A percentile compares a stretch with the other conserved stretches of the same genome.
These are phyloP conservation scores for Clitoria ternatea DNA, from an alignment of 306 rosid genomes.

Conservation along the genomic window DNA sequence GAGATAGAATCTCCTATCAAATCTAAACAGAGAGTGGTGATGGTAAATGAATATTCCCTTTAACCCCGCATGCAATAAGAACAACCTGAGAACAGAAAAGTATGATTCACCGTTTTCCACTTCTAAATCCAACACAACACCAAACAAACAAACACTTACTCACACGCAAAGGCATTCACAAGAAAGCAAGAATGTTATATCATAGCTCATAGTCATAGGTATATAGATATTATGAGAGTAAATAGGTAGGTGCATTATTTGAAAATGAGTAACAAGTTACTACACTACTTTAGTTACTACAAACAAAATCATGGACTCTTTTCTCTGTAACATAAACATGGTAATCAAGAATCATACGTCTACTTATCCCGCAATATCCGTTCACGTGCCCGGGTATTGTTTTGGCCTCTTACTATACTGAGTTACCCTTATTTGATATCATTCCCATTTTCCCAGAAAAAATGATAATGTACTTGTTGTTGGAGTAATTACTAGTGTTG, in stretches of 20 bases:
- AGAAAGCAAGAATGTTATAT: neutral
- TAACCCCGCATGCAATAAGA: slow-evolving; percentile 30
- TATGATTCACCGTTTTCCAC: slow-evolving; percentile 27
- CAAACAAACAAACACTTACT: neutral
- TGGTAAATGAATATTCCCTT: slow-evolving; percentile 28
- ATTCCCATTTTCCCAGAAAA: slow-evolving; percentile 16
- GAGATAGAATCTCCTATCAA: slow-evolving; percentile 36
- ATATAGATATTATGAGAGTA: neutral
- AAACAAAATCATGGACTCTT: slow-evolving; percentile 14
- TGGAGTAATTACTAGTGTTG: slow-evolving; percentile 13
- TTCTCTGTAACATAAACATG: neutral
- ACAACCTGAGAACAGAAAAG: slow-evolving; percentile 25
- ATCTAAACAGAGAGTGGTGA: slow-evolving; percentile 18
- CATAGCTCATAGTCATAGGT: neutral
- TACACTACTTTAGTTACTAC: slow-evolving; percentile 10
- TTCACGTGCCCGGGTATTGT: slow-evolving; percentile 38
- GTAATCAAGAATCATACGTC: slow-evolving; percentile 15
- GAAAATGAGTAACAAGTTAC: neutral
- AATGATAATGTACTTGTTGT: slow-evolving; percentile 28
- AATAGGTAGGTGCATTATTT: slow-evolving; percentile 3
- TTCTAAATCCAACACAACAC: slow-evolving; percentile 8
- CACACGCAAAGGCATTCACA: slow-evolving; percentile 12
- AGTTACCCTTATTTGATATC: neutral
- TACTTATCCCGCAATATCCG: slow-evolving; percentile 59
- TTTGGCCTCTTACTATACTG: slow-evolving; percentile 23